Conservation (phyloP, 2,329 filamentous ascomycete species). For the Aspergillus vadensis region DNA sequence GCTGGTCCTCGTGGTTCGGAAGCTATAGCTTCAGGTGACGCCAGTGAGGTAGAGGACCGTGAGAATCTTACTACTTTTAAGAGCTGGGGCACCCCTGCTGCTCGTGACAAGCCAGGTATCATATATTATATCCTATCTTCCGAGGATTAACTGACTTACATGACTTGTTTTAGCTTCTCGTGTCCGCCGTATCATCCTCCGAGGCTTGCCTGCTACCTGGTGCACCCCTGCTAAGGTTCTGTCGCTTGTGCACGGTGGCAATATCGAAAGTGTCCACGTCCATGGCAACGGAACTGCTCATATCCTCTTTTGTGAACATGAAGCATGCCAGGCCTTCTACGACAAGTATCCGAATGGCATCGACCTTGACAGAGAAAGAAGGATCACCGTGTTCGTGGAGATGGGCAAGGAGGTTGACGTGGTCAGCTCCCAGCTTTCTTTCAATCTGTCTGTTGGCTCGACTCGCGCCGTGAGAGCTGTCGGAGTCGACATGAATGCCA, state of each 20-base stretch:
- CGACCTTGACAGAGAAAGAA: conserved; percentile 32
- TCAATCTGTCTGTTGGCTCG: conserved; percentile 43
- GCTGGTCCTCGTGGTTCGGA: neutral
- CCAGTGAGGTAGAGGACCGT: conserved; percentile 29
- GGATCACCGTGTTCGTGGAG: conserved; percentile 38
- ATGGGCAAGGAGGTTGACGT: conserved; percentile 44
- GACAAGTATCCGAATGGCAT: conserved; percentile 42
- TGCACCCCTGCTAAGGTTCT: conserved; percentile 36
- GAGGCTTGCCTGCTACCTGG: conserved; percentile 37
- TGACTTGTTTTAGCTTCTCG: conserved; percentile 22
- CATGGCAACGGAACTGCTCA: conserved; percentile 29
- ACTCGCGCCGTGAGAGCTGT: conserved; percentile 51
- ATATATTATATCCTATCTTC: neutral
- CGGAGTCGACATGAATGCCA: conserved; percentile 45
- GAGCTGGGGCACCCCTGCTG: conserved; percentile 32
- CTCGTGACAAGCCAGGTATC: conserved; percentile 32
- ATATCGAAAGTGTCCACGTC: conserved; percentile 37
- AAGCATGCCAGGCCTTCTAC: conserved; percentile 39
- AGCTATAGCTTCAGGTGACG: neutral
- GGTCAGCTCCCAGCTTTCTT: conserved; percentile 45
- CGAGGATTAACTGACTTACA: neutral
- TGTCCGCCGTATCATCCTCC: conserved; percentile 38
- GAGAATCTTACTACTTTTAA: conserved; percentile 34
- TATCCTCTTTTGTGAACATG: conserved; percentile 39
- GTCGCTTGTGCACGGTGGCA: conserved; percentile 42